Percentiles rank a stretch among this genome's conserved stretches.
phyloP scores from a whole-genome alignment of 768 basidiomycete genomes.

The Pholiota conissans region DNA sequence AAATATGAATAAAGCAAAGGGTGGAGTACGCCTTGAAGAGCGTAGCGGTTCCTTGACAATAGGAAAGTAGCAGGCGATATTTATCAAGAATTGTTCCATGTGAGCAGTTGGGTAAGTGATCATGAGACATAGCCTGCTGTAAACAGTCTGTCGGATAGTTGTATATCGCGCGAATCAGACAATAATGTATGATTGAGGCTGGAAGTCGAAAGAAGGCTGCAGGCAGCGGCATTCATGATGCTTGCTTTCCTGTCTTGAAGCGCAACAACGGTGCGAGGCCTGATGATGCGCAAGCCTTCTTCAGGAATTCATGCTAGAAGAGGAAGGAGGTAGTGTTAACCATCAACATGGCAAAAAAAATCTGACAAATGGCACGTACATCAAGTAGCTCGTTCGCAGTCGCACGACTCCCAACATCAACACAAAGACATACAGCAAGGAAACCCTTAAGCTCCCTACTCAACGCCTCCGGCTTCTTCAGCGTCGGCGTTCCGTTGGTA shows the following conservation, averaged over 20 bases:
- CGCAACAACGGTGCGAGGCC: constrained; percentile 85
- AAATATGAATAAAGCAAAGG: constrained; percentile 11
- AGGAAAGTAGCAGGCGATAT: not conserved
- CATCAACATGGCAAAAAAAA: constrained; percentile 8
- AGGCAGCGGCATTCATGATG: constrained; percentile 28
- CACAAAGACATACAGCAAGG: constrained; percentile 96
- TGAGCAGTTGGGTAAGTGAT: constrained; percentile 1
- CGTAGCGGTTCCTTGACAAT: not conserved
- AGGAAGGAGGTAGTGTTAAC: constrained; percentile 9
- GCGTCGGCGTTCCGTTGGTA: constrained; percentile 96
- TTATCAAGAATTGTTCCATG: not conserved
- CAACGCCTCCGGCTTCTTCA: constrained; percentile 93
- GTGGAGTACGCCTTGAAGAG: not conserved
- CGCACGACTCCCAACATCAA: constrained; percentile 92
- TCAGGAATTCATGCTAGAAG: constrained; percentile 98
- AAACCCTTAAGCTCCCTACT: constrained; percentile 94
- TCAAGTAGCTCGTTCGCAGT: constrained; percentile 84
- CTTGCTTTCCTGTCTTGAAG: constrained; percentile 69
- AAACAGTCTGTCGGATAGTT: not conserved
- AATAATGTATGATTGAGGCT: not conserved
- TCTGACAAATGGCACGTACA: constrained; percentile 43
- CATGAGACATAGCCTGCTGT: not conserved
- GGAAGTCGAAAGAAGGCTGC: not conserved
- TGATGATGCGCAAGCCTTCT: constrained; percentile 80
- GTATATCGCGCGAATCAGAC: not conserved